These are phyloP conservation scores for Chaetomiaceae sp. DNA, from an alignment of 2,329 filamentous ascomycete species.

Conservation along the genomic window DNA sequence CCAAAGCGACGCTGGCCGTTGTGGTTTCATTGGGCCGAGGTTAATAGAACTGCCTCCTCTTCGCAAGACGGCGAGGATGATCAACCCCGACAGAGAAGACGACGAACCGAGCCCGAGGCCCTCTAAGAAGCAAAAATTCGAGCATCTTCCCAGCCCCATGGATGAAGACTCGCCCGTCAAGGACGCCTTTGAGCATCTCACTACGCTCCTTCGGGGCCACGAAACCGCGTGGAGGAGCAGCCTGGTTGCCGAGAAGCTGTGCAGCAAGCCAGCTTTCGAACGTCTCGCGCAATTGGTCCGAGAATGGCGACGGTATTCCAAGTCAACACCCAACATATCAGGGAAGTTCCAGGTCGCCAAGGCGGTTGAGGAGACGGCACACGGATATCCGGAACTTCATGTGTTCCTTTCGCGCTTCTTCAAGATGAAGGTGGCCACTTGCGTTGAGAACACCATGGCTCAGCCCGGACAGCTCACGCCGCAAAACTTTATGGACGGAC, in stretches of 20 bases:
- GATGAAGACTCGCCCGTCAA: not conserved
- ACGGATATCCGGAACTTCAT: conserved; percentile 17
- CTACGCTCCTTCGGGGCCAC: conserved; percentile 11
- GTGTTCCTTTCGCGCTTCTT: conserved; percentile 22
- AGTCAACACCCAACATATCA: not conserved
- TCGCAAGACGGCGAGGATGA: conserved; percentile 19
- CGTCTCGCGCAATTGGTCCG: conserved; percentile 22
- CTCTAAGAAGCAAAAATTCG: conserved; percentile 7
- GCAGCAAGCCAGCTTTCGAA: conserved; percentile 21
- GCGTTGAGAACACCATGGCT: conserved; percentile 5
- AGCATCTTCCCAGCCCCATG: not conserved
- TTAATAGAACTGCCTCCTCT: conserved; percentile 4
- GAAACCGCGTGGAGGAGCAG: not conserved
- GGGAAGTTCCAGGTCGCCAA: conserved; percentile 15
- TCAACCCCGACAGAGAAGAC: conserved; percentile 11
- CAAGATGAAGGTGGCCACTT: conserved; percentile 22
- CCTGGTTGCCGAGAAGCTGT: conserved; percentile 8
- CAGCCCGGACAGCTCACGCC: not conserved
- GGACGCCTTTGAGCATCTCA: conserved; percentile 12
- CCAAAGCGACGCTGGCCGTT: not conserved
- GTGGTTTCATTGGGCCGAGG: not conserved
- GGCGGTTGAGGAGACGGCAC: conserved; percentile 13
- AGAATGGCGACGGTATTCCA: conserved; percentile 20
- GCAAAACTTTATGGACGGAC: conserved; percentile 7
- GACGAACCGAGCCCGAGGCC: not conserved